Evolutionary conservation across 179 eudicot species (phyloP).

Genomic region (Amaranthus tricolor): DNA sequence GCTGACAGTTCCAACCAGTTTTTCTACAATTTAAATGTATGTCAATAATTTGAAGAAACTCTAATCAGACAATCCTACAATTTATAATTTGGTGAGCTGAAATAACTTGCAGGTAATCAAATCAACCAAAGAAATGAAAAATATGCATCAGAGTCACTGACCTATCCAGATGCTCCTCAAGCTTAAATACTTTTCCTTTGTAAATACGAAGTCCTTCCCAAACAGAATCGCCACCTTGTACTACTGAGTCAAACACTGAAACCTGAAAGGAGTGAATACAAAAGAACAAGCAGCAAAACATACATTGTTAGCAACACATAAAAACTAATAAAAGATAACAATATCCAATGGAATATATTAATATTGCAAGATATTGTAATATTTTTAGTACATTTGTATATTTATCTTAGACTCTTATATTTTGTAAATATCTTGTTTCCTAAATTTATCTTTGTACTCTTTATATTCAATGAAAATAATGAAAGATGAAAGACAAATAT

Average conservation of each 20-base stretch:
- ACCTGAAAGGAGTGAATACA: constrained; percentile 52
- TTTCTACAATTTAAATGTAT: neutral
- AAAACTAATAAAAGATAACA: neutral
- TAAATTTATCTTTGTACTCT: no score
- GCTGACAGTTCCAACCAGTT: neutral
- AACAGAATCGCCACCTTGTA: constrained; percentile 98
- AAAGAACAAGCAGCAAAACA: constrained; percentile 19
- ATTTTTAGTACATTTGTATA: no score
- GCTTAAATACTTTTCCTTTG: constrained; percentile 80
- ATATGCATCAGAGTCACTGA: constrained; percentile 24
- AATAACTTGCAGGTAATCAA: neutral
- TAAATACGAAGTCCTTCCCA: constrained; percentile 99
- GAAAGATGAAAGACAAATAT: no score
- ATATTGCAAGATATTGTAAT: no score
- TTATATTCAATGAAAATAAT: no score
- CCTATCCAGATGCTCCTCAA: constrained; percentile 97
- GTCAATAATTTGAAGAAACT: neutral
- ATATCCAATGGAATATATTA: neutral
- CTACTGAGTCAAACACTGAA: constrained; percentile 94
- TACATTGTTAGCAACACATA: constrained; percentile 1
- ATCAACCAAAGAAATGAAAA: neutral
- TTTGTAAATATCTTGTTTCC: no score
- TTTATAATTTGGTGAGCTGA: neutral
- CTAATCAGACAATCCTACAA: neutral
- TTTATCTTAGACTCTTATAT: no score